Percentiles rank a stretch among this genome's conserved stretches.
phyloP scores from a whole-genome alignment of 345 rosid genomes.

The Euphorbia pulcherrima region DNA sequence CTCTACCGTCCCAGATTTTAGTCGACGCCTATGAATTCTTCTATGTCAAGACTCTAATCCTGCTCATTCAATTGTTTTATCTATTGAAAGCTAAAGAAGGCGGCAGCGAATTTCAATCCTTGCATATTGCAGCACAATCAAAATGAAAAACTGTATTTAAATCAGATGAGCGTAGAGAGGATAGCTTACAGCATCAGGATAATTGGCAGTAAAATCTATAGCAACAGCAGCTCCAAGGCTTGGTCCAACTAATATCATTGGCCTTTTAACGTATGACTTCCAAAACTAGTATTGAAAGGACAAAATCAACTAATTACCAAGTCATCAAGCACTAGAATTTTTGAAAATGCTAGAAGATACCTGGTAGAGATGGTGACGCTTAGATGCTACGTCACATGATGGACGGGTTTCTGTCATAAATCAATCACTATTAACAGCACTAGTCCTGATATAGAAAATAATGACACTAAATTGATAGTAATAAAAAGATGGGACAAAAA shows the following conservation, averaged over 20 bases:
- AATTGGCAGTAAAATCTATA: conserved; percentile 64
- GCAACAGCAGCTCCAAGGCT: conserved; percentile 88
- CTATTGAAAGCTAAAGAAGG: no score
- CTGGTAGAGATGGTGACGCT: conserved; percentile 71
- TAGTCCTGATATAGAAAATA: background rate
- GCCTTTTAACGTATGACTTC: conserved; percentile 74
- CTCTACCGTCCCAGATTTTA: background rate
- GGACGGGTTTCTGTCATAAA: conserved; percentile 50
- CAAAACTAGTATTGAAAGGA: conserved; percentile 45
- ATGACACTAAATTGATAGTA: background rate
- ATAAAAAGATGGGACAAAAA: background rate
- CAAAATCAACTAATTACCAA: conserved; percentile 1
- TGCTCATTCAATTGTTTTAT: no score
- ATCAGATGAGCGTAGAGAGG: background rate
- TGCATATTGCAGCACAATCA: background rate
- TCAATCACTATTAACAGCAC: background rate
- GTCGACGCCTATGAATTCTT: no score
- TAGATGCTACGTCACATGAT: conserved; percentile 62
- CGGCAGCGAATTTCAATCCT: background rate
- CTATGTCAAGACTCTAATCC: no score
- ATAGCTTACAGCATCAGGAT: conserved; percentile 71
- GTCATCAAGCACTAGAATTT: background rate
- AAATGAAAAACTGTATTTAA: background rate
- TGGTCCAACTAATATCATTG: conserved; percentile 85
- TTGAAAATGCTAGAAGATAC: conserved; percentile 25